These are phyloP conservation scores for Xylariaceae sp. DNA, from an alignment of 2,329 filamentous ascomycete species.

Conservation along the genomic window DNA sequence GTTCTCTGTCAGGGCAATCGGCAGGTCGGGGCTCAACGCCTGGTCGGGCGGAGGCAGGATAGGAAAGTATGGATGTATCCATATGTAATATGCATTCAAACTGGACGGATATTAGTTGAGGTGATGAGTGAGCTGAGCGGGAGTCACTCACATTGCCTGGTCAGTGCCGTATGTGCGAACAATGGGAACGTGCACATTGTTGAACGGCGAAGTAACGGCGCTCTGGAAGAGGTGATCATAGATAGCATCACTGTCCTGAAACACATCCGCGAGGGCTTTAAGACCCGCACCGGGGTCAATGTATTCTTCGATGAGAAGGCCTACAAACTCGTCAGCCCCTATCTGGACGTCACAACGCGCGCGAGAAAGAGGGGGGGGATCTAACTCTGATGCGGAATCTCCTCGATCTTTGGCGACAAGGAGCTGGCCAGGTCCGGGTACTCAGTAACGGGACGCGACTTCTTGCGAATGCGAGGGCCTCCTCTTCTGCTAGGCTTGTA, in stretches of 20 bases:
- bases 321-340: slow-evolving; percentile 16
- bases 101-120: slow-evolving; percentile 24
- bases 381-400: slow-evolving; percentile 32
- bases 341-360: neutral
- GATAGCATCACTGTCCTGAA: slow-evolving; percentile 44
- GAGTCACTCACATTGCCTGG: slow-evolving; percentile 35
- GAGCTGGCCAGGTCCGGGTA: slow-evolving; percentile 28
- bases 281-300: slow-evolving; percentile 46
- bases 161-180: slow-evolving; percentile 39
- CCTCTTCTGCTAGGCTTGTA: slow-evolving; percentile 42
- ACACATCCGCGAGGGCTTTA: slow-evolving; percentile 41
- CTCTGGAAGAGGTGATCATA: slow-evolving; percentile 41
- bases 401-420: slow-evolving; percentile 29
- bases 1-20: slow-evolving; percentile 33
- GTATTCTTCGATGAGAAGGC: slow-evolving; percentile 34
- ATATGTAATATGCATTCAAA: slow-evolving; percentile 48
- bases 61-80: slow-evolving; percentile 47
- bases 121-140: neutral
- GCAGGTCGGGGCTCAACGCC: slow-evolving; percentile 31
- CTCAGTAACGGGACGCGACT: slow-evolving; percentile 29
- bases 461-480: slow-evolving; percentile 40
- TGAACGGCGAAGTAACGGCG: slow-evolving; percentile 17
- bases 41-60: slow-evolving; percentile 42
- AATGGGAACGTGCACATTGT: slow-evolving; percentile 29
- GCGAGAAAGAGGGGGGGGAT: slow-evolving; percentile 6